phyloP scores from a whole-genome alignment of 2,329 filamentous ascomycete genomes.

The Hysterium pulicare region DNA sequence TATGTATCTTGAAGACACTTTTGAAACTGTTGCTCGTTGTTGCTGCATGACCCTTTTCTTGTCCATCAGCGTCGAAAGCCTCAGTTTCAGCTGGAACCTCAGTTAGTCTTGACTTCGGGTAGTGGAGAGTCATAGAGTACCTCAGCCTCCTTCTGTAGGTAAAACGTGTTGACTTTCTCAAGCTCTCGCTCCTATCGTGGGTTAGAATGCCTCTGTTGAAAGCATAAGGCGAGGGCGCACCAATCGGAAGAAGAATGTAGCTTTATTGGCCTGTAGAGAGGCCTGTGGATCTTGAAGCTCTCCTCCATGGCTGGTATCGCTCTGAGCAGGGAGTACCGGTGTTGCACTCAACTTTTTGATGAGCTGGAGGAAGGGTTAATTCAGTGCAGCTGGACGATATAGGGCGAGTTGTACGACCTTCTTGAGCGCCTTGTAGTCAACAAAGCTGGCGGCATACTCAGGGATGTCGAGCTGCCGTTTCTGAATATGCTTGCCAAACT shows the following conservation, averaged over 20 bases:
- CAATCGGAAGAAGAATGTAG: constrained; percentile 97
- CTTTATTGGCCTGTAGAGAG: constrained; percentile 92
- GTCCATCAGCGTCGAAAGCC: constrained; percentile 85
- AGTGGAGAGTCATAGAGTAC: constrained; percentile 50
- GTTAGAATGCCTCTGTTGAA: constrained; percentile 3
- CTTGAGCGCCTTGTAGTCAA: constrained; percentile 98
- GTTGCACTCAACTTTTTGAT: constrained; percentile 97
- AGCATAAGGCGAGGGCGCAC: constrained; percentile 53
- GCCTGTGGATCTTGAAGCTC: constrained; percentile 71
- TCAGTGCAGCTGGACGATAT: constrained; percentile 10
- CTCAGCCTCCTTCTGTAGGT: constrained; percentile 96
- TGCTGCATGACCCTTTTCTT: constrained; percentile 92
- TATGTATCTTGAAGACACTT: constrained; percentile 88
- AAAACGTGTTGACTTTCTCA: constrained; percentile 97
- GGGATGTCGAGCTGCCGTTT: constrained; percentile 98
- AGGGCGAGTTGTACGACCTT: constrained; percentile 61
- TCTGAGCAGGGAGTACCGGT: constrained; percentile 75
- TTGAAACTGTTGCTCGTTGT: constrained; percentile 70
- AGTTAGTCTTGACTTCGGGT: constrained; percentile 13
- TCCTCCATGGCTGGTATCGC: constrained; percentile 50
- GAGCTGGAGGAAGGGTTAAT: constrained; percentile 58
- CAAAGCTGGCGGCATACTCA: constrained; percentile 98
- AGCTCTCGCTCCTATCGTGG: constrained; percentile 79
- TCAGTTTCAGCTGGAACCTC: constrained; percentile 76
- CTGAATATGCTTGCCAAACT: constrained; percentile 99